Evolutionary conservation across 108 stramenopile species (phyloP).

Genomic region (Parietichytrium sp.): DNA sequence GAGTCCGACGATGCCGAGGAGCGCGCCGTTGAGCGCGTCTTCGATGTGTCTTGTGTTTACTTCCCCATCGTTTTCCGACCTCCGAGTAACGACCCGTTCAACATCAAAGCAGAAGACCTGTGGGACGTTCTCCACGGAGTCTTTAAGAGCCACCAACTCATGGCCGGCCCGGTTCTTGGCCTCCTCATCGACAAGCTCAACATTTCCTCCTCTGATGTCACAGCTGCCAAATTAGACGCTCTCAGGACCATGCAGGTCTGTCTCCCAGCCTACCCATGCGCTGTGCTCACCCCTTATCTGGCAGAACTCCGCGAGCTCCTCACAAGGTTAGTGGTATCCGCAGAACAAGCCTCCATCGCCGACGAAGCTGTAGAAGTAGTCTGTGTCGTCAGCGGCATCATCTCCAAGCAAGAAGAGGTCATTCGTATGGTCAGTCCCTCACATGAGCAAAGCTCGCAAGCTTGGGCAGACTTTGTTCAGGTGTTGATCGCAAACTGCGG

Average conservation of each 20-base stretch:
- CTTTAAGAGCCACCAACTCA: background rate
- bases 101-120: constrained; percentile 26
- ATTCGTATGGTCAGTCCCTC: background rate
- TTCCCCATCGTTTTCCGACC: constrained; percentile 34
- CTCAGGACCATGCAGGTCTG: constrained; percentile 8
- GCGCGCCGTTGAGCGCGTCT: background rate
- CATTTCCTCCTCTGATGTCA: background rate
- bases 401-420: constrained; percentile 33
- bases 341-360: constrained; percentile 8
- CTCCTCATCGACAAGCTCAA: constrained; percentile 34
- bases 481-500: background rate
- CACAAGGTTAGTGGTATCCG: background rate
- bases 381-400: background rate
- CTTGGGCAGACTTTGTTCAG: background rate
- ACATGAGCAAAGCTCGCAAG: background rate
- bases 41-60: constrained; percentile 21
- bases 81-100: constrained; percentile 32
- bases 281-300: background rate
- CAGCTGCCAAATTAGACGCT: background rate
- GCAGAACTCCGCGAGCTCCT: background rate
- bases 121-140: constrained; percentile 7
- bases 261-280: background rate
- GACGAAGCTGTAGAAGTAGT: background rate
- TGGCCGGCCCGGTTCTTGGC: background rate
- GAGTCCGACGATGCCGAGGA: background rate